Evolutionary conservation across 1,284 basidiomycete genomes (phyloP), one percentile per base, ranked within the genome.

Genomic region (Malassezia arunalokei): DNA sequence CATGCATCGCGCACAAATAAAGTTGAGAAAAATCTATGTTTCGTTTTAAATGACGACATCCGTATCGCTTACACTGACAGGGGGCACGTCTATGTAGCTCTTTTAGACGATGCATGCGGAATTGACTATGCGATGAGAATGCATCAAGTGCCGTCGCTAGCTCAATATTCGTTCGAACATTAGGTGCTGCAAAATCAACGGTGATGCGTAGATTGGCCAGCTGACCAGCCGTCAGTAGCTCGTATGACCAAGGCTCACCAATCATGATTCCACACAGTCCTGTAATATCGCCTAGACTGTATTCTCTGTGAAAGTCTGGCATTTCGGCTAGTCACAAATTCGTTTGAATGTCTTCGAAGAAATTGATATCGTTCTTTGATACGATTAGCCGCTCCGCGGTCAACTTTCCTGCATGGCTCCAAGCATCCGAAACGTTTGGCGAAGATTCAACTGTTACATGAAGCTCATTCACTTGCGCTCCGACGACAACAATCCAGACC

Each of bases 61-160:
- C n/a, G 35, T 51, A 45, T 14, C 31, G 24, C 31, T 51, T 12
- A 8, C 49, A 42, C 20, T 45, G 42, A n/a, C 38, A 5, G 4
- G 45, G 24, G 11, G 33, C 43, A 15, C 35, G 42, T 28, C 31
- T 14, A 14, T 45, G 45, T 1, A 51, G 24, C 8, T 51, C 42
- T 24, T 51, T 42, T 7, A 51, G 33, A 6, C 49, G 42, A n/a
- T 40, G 27, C n/a, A 39, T 40, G 4, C 43, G 49, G 30, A 32
- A 51, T 11, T 44, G 42, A 28, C 40, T 17, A 28, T 44, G 49
- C 15, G 38, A 45, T 24, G 44, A 37, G 43, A 39, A 51, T n/a
- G 49, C 31, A 20, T 51, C 32, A 5, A 51, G 27, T n/a, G 49
- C 49, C 38, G 45, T 30, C 0, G 49, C 49, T 17, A 51, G 27